phyloP scores from a whole-genome alignment of 371 early-diverging fungal species.

The Basidiobolus meristosporus region DNA sequence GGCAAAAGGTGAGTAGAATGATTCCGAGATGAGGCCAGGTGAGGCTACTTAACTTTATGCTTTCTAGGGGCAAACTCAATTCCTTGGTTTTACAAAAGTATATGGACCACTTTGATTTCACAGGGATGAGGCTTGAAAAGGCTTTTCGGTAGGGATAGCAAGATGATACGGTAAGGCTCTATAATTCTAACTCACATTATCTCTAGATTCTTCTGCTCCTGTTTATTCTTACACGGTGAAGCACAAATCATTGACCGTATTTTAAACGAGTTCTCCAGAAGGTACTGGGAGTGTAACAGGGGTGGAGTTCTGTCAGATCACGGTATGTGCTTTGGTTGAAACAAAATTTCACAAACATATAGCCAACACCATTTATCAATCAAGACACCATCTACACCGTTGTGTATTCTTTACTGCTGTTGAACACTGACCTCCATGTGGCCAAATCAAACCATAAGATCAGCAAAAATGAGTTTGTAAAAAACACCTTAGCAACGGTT shows the following conservation, averaged over 20 bases:
- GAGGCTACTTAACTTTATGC: too few relatives aligned
- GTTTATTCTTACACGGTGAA: slow-evolving; percentile 70
- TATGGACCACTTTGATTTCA: slow-evolving; percentile 57
- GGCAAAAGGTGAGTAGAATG: slow-evolving; percentile 15
- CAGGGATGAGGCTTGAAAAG: slow-evolving; percentile 43
- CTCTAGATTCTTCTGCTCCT: slow-evolving; percentile 36
- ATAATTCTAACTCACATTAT: not conserved
- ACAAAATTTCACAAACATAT: not conserved
- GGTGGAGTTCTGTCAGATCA: slow-evolving; percentile 25
- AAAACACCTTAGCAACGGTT: slow-evolving; percentile 30
- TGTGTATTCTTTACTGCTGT: slow-evolving; percentile 61
- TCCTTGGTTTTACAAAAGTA: slow-evolving; percentile 33
- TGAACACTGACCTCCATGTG: slow-evolving; percentile 85
- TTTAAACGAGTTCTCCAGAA: slow-evolving; percentile 55
- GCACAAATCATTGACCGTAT: slow-evolving; percentile 84
- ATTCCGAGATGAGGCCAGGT: too few relatives aligned
- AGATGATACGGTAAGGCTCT: not conserved
- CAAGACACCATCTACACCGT: slow-evolving; percentile 64
- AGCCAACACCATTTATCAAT: not conserved
- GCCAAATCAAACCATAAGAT: slow-evolving; percentile 44
- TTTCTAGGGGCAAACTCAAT: slow-evolving; percentile 23
- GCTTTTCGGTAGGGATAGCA: slow-evolving; percentile 36
- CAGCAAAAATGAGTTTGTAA: slow-evolving; percentile 35
- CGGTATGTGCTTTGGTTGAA: slow-evolving; percentile 7
- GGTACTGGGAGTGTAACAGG: slow-evolving; percentile 68